phyloP scores from a whole-genome alignment of 2,329 filamentous ascomycete species.

The Tothia fuscella region DNA sequence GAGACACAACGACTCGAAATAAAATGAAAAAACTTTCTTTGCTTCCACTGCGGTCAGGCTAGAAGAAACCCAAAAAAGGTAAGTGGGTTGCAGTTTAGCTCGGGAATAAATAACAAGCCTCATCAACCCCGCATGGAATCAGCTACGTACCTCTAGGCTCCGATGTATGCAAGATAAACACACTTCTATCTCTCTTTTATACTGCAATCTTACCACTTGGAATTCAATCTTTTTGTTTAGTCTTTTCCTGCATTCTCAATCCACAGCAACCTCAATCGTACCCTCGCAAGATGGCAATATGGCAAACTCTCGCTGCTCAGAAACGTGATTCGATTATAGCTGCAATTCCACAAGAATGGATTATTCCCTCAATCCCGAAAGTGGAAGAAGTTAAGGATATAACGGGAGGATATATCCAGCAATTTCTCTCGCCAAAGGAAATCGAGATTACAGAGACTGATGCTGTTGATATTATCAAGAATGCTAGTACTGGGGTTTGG shows the following conservation, averaged over 20 bases:
- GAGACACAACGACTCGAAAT: too few species aligned
- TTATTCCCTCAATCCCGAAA: constrained; percentile 35
- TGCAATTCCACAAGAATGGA: constrained; percentile 47
- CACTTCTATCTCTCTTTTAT: too few species aligned
- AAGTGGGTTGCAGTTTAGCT: too few species aligned
- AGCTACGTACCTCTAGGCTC: too few species aligned
- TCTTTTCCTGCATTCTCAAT: neutral
- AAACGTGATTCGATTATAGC: constrained; percentile 44
- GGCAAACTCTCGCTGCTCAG: constrained; percentile 37
- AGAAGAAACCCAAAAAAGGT: too few species aligned
- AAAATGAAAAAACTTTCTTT: too few species aligned
- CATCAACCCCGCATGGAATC: too few species aligned
- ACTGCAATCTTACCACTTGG: neutral
- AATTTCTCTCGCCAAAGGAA: constrained; percentile 42
- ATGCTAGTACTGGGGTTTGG: constrained; percentile 43
- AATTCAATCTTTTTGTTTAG: neutral
- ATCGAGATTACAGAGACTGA: constrained; percentile 50
- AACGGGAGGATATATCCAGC: constrained; percentile 43
- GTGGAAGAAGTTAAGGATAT: constrained; percentile 43
- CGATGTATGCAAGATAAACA: too few species aligned
- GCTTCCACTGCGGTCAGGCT: too few species aligned
- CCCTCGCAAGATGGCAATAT: constrained; percentile 20
- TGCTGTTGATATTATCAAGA: constrained; percentile 43
- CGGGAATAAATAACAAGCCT: too few species aligned
- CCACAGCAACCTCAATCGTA: neutral